A percentile compares a stretch with the other conserved stretches of the same genome.
These are phyloP conservation scores for Colletotrichum truncatum DNA, from an alignment of 2,329 filamentous ascomycete species.

Conservation along the genomic window DNA sequence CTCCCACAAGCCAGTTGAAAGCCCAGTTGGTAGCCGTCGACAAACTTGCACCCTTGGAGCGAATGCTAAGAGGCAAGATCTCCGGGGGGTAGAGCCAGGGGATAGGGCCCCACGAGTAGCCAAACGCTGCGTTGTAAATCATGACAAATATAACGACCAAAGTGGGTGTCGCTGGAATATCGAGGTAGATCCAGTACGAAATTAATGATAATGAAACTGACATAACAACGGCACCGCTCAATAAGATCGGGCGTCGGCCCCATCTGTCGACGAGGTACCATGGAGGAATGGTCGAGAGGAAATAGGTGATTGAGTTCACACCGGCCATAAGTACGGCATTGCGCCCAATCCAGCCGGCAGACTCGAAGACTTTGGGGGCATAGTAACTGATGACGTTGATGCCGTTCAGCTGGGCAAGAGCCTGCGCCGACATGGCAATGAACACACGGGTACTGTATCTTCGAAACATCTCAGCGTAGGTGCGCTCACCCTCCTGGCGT, in stretches of 20 bases:
- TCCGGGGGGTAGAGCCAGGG: constrained; percentile 99
- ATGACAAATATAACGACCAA: constrained; percentile 95
- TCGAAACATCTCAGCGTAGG: constrained; percentile 93
- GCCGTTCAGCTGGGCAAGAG: constrained; percentile 93
- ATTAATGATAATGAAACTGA: constrained; percentile 86
- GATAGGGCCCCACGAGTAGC: constrained; percentile 94
- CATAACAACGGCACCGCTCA: constrained; percentile 92
- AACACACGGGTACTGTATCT: constrained; percentile 92
- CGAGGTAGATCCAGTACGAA: constrained; percentile 94
- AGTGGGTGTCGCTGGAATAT: constrained; percentile 79
- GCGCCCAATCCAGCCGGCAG: constrained; percentile 93
- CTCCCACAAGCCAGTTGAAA: constrained; percentile 96
- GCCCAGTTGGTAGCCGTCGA: constrained; percentile 98
- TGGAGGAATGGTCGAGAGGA: constrained; percentile 90
- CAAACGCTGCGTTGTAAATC: constrained; percentile 98
- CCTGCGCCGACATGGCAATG: constrained; percentile 98
- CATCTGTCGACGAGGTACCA: constrained; percentile 97
- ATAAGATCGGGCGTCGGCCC: constrained; percentile 87
- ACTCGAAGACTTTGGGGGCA: constrained; percentile 94
- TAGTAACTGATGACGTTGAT: constrained; percentile 99
- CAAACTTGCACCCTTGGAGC: constrained; percentile 95
- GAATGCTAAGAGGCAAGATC: constrained; percentile 94
- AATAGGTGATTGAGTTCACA: constrained; percentile 90
- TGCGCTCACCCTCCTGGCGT: constrained; percentile 93
- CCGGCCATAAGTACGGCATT: constrained; percentile 96